A percentile compares a stretch with the other conserved stretches of the same genome.
These are phyloP conservation scores for Lipomyces sp. DNA, from an alignment of 805 yeast genomes.

Conservation along the genomic window DNA sequence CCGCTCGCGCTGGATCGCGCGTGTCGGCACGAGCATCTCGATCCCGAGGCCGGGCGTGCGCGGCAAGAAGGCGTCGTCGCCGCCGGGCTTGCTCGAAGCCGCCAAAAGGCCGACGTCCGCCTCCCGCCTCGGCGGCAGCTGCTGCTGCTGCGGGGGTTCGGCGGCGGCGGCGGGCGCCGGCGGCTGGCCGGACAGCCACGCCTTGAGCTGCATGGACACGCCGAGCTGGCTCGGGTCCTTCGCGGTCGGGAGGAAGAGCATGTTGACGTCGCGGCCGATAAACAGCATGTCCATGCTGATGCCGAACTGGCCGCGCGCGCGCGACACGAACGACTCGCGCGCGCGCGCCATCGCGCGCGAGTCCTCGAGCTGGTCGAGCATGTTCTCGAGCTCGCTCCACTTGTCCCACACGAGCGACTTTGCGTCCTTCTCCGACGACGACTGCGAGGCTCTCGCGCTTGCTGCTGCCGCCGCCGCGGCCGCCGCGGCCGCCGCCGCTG, in stretches of 20 bases:
- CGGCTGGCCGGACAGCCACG: too few relatives aligned
- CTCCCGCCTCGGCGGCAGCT: too few relatives aligned
- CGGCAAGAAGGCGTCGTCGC: slow-evolving; percentile 1
- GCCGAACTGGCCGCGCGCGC: slow-evolving; percentile 4
- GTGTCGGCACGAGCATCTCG: not conserved
- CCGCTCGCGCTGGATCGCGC: not conserved
- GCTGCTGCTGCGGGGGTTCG: too few relatives aligned
- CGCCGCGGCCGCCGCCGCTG: not conserved
- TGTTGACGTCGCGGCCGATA: not conserved
- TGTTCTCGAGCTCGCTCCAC: slow-evolving; percentile 14
- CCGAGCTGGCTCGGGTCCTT: too few relatives aligned
- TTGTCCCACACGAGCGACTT: slow-evolving; percentile 12
- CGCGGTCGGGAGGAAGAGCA: too few relatives aligned
- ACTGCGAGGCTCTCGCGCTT: not conserved
- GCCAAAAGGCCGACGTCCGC: not conserved
- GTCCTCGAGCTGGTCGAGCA: slow-evolving; percentile 2
- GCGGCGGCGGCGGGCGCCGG: too few relatives aligned
- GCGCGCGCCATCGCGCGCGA: slow-evolving; percentile 2
- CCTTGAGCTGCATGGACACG: too few relatives aligned
- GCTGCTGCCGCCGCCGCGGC: not conserved
- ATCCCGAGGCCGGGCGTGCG: not conserved
- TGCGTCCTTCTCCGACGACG: not conserved
- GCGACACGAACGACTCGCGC: slow-evolving; percentile 11
- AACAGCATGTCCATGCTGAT: slow-evolving; percentile 2
- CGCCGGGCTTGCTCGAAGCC: not conserved